These are phyloP conservation scores for Botryotinia narcissicola DNA, from an alignment of 2,329 filamentous ascomycete species.

Conservation along the genomic window DNA sequence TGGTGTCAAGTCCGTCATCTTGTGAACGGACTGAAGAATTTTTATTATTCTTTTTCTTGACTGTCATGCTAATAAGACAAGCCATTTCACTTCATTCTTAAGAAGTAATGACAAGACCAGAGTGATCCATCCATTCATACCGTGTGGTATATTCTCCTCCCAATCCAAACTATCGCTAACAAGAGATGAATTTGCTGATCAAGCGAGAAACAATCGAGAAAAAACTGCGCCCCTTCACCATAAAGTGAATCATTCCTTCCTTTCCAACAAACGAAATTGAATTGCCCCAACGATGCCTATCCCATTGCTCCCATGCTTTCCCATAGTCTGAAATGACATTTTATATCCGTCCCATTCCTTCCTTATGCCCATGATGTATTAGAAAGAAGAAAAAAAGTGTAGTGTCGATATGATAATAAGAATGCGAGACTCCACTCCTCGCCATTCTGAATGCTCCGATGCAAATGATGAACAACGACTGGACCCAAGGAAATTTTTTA, in stretches of 20 bases:
- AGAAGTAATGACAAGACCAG: constrained; percentile 6
- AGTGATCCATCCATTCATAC: constrained; percentile 5
- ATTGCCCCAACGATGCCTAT: constrained; percentile 19
- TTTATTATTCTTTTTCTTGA: constrained; percentile 3
- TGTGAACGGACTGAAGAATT: constrained; percentile 6
- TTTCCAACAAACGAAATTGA: constrained; percentile 18
- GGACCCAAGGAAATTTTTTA: constrained; percentile 20
- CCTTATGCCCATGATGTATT: constrained; percentile 26
- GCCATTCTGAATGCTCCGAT: constrained; percentile 22
- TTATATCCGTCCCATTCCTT: constrained; percentile 10
- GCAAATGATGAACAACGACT: constrained; percentile 2
- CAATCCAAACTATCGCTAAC: constrained; percentile 6
- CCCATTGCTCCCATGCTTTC: constrained; percentile 15
- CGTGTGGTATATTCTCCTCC: not conserved
- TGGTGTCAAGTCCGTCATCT: constrained; percentile 9
- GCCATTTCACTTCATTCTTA: not conserved
- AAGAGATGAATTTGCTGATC: constrained; percentile 8
- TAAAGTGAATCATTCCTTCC: constrained; percentile 6
- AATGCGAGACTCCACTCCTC: constrained; percentile 1
- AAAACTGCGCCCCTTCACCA: constrained; percentile 20
- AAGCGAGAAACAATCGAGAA: constrained; percentile 12
- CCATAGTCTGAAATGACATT: constrained; percentile 6
- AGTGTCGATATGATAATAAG: constrained; percentile 2
- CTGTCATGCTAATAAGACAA: not conserved
- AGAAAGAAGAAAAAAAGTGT: constrained; percentile 22